A percentile compares a stretch with the other conserved stretches of the same genome.
Conservation (phyloP, 2,329 filamentous ascomycete genomes). For the Neoscytalidium dimidiatum region DNA sequence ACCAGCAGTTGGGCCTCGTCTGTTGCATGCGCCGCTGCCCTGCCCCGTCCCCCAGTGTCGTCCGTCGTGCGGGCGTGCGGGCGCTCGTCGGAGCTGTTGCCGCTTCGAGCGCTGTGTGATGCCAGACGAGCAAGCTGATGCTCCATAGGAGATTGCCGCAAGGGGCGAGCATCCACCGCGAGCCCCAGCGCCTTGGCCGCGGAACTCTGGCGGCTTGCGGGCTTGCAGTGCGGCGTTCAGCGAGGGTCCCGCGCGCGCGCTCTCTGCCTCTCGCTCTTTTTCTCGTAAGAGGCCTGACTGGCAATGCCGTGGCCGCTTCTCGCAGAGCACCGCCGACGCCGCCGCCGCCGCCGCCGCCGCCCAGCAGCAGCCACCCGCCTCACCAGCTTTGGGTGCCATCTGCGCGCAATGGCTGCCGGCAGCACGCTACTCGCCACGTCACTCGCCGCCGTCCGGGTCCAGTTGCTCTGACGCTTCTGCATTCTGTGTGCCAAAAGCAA, state of each 20-base stretch:
- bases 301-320: background rate
- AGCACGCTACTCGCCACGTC: background rate
- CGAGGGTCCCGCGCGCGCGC: background rate
- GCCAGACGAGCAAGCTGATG: background rate
- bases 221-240: background rate
- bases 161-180: constrained; percentile 8
- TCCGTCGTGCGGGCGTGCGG: background rate
- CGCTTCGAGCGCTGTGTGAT: constrained; percentile 13
- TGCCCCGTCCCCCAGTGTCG: background rate
- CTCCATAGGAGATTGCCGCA: background rate
- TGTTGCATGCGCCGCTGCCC: background rate
- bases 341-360: background rate
- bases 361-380: background rate
- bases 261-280: background rate
- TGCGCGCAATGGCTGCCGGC: background rate
- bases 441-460: background rate
- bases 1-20: background rate
- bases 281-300: background rate
- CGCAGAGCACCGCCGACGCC: background rate
- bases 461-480: background rate
- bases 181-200: background rate
- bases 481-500: background rate
- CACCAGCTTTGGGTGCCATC: background rate
- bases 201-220: background rate
- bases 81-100: constrained; percentile 3